Conservation (phyloP, 495 filamentous ascomycete genomes). For the Elasticomyces elasticus region DNA sequence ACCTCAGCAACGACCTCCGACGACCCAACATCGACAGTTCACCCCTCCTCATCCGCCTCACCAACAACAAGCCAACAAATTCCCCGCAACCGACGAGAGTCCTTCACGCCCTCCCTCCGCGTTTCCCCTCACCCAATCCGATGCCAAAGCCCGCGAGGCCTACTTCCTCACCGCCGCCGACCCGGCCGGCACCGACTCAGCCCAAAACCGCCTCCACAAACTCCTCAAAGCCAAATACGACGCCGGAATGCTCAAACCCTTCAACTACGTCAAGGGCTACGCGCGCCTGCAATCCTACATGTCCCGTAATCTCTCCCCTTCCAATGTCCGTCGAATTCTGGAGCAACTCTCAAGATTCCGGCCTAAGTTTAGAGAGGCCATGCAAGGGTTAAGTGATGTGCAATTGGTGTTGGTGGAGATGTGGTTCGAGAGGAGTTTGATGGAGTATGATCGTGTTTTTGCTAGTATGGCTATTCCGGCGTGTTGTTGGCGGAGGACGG, state of each 20-base stretch:
- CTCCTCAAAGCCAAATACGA: conserved; percentile 91
- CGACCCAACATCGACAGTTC: conserved; percentile 5
- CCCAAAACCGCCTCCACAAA: conserved; percentile 91
- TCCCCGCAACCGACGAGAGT: conserved; percentile 35
- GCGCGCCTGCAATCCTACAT: conserved; percentile 80
- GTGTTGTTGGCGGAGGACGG: conserved; percentile 93
- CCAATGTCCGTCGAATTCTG: conserved; percentile 77
- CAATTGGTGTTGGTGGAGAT: conserved; percentile 91
- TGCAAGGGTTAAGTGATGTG: conserved; percentile 81
- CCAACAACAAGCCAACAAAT: conserved; percentile 21
- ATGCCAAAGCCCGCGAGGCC: conserved; percentile 74
- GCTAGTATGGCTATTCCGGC: conserved; percentile 98
- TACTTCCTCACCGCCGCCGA: conserved; percentile 97
- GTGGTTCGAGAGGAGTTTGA: conserved; percentile 92
- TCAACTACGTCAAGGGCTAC: conserved; percentile 97
- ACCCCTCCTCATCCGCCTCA: conserved; percentile 13
- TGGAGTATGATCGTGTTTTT: conserved; percentile 97
- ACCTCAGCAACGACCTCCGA: neutral
- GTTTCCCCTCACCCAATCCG: conserved; percentile 44
- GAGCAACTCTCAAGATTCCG: conserved; percentile 85
- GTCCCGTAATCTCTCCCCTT: conserved; percentile 68
- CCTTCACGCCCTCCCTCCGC: conserved; percentile 50
- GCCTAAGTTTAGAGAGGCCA: conserved; percentile 90
- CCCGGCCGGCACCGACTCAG: conserved; percentile 79
- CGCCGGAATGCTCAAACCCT: conserved; percentile 85